Percentiles rank a stretch among this genome's conserved stretches.
These are phyloP conservation scores for Picochlorum sp. DNA, from an alignment of 139 green algal genomes.

Conservation along the genomic window DNA sequence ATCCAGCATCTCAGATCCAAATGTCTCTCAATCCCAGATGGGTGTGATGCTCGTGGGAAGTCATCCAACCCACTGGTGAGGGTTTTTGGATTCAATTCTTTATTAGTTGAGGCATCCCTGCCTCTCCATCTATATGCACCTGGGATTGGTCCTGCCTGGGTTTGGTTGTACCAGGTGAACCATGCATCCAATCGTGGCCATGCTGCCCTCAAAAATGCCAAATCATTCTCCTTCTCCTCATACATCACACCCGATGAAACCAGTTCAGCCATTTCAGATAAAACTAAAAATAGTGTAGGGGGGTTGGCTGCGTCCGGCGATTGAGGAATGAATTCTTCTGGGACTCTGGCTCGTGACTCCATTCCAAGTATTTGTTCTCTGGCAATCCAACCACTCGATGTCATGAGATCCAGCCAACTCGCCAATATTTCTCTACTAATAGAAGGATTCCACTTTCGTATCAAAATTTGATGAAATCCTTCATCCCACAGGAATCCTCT, in stretches of 20 bases:
- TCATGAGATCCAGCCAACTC: constrained; percentile 92
- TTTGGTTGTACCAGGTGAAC: constrained; percentile 83
- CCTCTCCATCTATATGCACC: constrained; percentile 59
- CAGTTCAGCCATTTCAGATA: constrained; percentile 50
- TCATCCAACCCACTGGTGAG: constrained; percentile 87
- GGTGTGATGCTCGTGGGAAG: constrained; percentile 85
- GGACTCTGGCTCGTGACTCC: constrained; percentile 67
- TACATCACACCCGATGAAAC: constrained; percentile 6
- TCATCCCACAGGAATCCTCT: constrained; percentile 96
- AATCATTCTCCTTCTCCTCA: constrained; percentile 8
- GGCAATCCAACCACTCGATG: constrained; percentile 68
- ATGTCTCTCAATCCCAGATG: constrained; percentile 70
- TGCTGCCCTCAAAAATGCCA: constrained; percentile 33
- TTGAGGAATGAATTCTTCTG: constrained; percentile 85
- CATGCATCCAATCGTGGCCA: constrained; percentile 72
- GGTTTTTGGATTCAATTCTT: constrained; percentile 91
- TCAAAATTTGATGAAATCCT: constrained; percentile 83
- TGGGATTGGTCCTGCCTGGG: constrained; percentile 51
- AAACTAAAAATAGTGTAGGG: constrained; percentile 79
- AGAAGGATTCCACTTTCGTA: constrained; percentile 51
- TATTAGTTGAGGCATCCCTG: constrained; percentile 32
- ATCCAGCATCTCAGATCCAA: constrained; percentile 93
- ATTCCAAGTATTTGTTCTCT: constrained; percentile 68
- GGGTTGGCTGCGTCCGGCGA: constrained; percentile 74
- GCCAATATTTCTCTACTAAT: constrained; percentile 67